Percentiles rank a stretch among this genome's conserved stretches.
phyloP scores from a whole-genome alignment of 2,329 filamentous ascomycete genomes.

The Beauveria caledonica region DNA sequence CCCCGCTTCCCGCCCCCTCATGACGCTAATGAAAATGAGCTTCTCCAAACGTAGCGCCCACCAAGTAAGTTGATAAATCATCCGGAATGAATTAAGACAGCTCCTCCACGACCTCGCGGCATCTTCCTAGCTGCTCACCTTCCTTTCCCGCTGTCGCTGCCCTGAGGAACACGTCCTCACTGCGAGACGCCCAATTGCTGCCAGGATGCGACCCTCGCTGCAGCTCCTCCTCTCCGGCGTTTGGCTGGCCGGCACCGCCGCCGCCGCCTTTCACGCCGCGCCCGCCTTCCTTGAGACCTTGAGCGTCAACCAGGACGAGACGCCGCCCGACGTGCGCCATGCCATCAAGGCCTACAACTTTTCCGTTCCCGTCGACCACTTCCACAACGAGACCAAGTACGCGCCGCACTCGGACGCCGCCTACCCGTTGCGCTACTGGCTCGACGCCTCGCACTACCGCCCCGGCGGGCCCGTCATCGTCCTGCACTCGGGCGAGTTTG shows the following conservation, averaged over 20 bases:
- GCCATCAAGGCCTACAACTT: conserved; percentile 20
- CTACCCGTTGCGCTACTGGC: conserved; percentile 74
- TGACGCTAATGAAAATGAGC: neutral
- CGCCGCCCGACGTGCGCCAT: neutral
- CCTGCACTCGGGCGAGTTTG: conserved; percentile 63
- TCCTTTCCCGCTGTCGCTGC: neutral
- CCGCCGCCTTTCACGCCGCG: neutral
- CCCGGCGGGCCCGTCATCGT: conserved; percentile 75
- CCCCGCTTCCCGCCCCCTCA: neutral
- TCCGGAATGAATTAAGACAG: neutral
- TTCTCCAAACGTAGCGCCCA: too few species aligned
- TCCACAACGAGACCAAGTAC: conserved; percentile 71
- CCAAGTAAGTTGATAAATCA: too few species aligned
- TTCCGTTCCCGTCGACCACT: conserved; percentile 63
- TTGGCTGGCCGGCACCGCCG: neutral
- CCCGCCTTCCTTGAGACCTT: neutral
- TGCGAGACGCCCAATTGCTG: neutral
- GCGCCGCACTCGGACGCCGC: conserved; percentile 63
- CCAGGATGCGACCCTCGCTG: neutral
- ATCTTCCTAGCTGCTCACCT: neutral
- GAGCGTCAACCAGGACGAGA: neutral
- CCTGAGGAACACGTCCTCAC: neutral
- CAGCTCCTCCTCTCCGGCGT: neutral
- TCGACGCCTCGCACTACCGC: conserved; percentile 68
- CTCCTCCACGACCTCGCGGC: neutral